Evolutionary conservation across 148 eudicot genomes (phyloP).

Genomic region (Camellia japonica): DNA sequence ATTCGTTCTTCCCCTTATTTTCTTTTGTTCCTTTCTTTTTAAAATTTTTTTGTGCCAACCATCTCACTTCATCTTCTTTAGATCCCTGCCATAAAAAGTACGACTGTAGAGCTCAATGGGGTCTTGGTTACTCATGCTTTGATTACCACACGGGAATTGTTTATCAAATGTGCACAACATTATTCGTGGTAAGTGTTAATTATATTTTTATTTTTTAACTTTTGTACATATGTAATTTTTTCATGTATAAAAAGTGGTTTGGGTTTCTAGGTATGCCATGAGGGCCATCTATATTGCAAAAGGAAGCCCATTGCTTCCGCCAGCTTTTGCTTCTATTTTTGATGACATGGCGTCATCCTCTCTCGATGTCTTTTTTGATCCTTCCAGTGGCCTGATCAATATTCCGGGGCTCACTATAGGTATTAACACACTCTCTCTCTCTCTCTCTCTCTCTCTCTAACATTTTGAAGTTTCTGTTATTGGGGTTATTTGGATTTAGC

Average conservation of each 20-base stretch:
- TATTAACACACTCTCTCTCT: constrained; percentile 20
- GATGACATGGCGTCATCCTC: constrained; percentile 97
- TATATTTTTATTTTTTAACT: neutral
- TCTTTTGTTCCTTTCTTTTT: neutral
- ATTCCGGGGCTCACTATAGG: constrained; percentile 92
- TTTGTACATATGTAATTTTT: neutral
- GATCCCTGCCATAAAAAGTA: constrained; percentile 77
- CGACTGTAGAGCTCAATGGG: constrained; percentile 90
- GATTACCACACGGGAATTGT: constrained; percentile 75
- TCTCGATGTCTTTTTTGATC: constrained; percentile 96
- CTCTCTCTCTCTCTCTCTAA: neutral
- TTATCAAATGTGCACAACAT: constrained; percentile 85
- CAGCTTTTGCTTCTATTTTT: constrained; percentile 89
- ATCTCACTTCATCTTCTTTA: constrained; percentile 23
- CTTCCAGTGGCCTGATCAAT: constrained; percentile 74
- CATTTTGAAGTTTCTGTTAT: neutral
- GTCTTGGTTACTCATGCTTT: constrained; percentile 94
- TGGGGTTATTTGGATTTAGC: neutral
- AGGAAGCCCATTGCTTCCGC: constrained; percentile 96
- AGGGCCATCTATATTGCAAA: constrained; percentile 97
- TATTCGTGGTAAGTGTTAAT: constrained; percentile 76
- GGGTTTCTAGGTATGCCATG: constrained; percentile 75
- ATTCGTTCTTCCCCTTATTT: constrained; percentile 5
- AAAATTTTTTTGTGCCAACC: neutral
- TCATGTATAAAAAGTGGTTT: constrained; percentile 10